Base-by-base conservation (phyloP, 2,329 filamentous ascomycete species). In the Thielaviopsis punctulata region DNA sequence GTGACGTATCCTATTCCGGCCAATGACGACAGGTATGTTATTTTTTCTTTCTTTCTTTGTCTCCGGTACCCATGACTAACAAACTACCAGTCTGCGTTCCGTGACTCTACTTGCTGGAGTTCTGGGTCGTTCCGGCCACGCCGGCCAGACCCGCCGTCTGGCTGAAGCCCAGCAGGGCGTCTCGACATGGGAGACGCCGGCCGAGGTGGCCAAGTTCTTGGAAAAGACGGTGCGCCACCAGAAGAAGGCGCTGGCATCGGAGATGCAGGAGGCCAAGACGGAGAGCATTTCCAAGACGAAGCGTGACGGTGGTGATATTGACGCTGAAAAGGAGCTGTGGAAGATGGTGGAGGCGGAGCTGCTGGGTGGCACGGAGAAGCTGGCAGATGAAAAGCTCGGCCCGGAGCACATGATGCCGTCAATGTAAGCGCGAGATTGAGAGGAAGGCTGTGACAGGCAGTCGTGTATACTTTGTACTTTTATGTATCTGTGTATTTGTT, bases 1-100 rank as follows among this genome's bases (percentile, higher is more conserved):
- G 88, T 96, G 49, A 96, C 92, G 3, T 98, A 98, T 64, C 85
- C 86, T 13, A 95, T 98, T 59, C 92, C 92, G 1, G 87, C 87
- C 49, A 98, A 98, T 65, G 92, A 98, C 63, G 92, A 98, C 73
- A 88, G 82, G 83, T 86, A 65, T 62, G 73, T 64, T 45, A 36
- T 4, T 15, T 45, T 15, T 23, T 21, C 39, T 27, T 22, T 4
- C 21, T n/a, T 22, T 12, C 13, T 23, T 18, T 44, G 10, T 25
- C 6, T 41, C 4, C 5, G 22, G 22, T 24, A 45, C 9, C 8
- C 15, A 18, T 36, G 2, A 24, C 30, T 4, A 15, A 1, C 19
- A 19, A 13, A 9, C 12, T 49, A n/a, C 53, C 55, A 94, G 88
- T 77, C 67, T 95, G 59, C 83, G 92, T 56, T 82, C 82, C 58